Base-by-base conservation (phyloP, 192 early-diverging fungal species). In the Coemansia javaensis region DNA sequence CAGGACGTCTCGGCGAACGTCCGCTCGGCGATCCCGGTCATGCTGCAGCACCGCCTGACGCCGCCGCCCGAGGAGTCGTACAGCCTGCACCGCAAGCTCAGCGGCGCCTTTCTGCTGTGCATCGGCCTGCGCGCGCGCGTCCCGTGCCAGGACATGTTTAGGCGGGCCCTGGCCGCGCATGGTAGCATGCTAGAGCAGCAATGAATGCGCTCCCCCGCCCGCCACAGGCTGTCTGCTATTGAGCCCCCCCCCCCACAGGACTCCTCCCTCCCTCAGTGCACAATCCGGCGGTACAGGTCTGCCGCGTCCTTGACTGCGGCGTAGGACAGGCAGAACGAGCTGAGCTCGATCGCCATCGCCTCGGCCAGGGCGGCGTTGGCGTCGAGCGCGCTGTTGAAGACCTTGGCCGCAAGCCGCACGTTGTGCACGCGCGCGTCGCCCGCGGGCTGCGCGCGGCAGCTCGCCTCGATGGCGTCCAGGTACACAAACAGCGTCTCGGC, bases 11-110 rank as follows among this genome's bases (percentile, higher is more conserved):
- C 94, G 5, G 59, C 68, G 25, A 77, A 83, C 5, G 89, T 99
- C 18, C 84, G 88, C 22, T 84, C 83, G 24, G 81, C 85, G 8
- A 99, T 99, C 51, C 96, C 96, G 1, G 80, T 89, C 7, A 99
- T 99, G 96, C 78, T 99, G 43, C 78, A 83, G 38, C 85, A 99
- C 50, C 72, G 96, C 18, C 63, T 99, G 24, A 95, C 90, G 6
- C 96, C 96, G 11, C 96, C 96, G 5, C 96, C 96, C n/a, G 96
- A 99, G 50, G 93, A 95, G 63, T 91, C 90, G 5, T 99, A 99
- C 66, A 88, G 88, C 12, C 66, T 97, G 63, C 96, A 99, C 50
- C 78, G 92, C 28, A 99, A 97, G 59, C 79, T 99, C 34, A 89
- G 87, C 16, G 93, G 96, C 1, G 89, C 87, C 0, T 97, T 93